Evolutionary conservation across 768 basidiomycete genomes (phyloP), one percentile per base, ranked within the genome.

Genomic region (Nidula microcarpa): DNA sequence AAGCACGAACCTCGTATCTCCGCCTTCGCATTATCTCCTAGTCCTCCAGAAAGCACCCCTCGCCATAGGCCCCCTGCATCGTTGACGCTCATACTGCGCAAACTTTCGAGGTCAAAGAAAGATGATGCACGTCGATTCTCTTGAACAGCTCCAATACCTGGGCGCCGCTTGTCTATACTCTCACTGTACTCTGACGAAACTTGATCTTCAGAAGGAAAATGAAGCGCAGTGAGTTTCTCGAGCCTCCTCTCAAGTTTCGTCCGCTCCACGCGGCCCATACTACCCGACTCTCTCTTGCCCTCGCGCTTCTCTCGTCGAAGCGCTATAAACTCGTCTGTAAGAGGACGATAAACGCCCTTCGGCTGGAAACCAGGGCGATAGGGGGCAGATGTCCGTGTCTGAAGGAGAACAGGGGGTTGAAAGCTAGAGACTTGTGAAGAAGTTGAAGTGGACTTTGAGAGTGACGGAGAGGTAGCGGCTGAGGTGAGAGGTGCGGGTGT

Each of bases 341-440:
- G 81, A 5, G 79, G 84, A 10, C 86, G 74, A 64, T 83, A 87
- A 4, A 94, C 82, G 4, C 95, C 95, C 61, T 80, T 88, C 5
- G 96, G 96, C 65, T 99, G 96, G 65, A 98, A 99, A 1, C 94
- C 93, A 2, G 91, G 85, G 45, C 87, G 85, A 65, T 98, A 98
- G 1, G 87, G 89, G 0, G 86, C 83, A 4, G 69, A 61, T 47
- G 66, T 55, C 48, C 62, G 56, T 14, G 56, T 57, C 11, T 48
- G 55, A 39, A 49, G 57, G 17, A 55, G 18, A 35, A 61, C 50
- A 7, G 55, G 16, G 16, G 52, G 23, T 18, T 34, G 32, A 3
- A 41, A 11, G 16, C 13, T 41, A 13, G 39, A 41, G 16, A 11
- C 16, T 16, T 33, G 11, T 9, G 32, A 13, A 32, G 18, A 54